Percentiles rank a stretch among this genome's conserved stretches.
Evolutionary conservation across 768 basidiomycete genomes (phyloP).

Genomic region (Serendipita sp.): DNA sequence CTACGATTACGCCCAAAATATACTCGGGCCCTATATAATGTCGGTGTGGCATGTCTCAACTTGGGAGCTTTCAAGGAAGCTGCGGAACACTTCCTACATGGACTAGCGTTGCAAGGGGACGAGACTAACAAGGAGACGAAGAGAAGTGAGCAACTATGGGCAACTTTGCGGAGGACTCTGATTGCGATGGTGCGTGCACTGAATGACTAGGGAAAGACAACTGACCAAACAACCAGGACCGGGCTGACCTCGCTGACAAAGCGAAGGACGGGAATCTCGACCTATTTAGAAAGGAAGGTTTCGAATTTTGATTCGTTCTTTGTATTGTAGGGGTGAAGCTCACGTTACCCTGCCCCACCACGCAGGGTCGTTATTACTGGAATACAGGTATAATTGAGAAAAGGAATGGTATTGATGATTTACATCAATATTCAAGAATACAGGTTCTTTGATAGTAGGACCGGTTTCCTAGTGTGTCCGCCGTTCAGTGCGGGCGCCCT

Average conservation of each 20-base stretch:
- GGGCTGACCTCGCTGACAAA: constrained; percentile 63
- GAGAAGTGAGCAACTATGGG: constrained; percentile 78
- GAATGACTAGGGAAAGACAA: not conserved
- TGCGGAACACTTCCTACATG: constrained; percentile 85
- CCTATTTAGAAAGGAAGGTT: constrained; percentile 64
- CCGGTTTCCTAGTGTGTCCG: too few species aligned
- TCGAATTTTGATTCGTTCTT: constrained; percentile 52
- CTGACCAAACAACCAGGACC: constrained; percentile 34
- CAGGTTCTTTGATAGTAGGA: too few species aligned
- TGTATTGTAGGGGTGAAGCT: not conserved
- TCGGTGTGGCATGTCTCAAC: constrained; percentile 96
- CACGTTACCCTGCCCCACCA: too few species aligned
- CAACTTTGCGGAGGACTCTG: constrained; percentile 70
- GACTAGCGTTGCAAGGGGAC: constrained; percentile 46
- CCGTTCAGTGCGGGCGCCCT: too few species aligned
- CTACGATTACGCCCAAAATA: constrained; percentile 84
- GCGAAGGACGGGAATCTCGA: constrained; percentile 52
- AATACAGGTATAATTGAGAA: too few species aligned
- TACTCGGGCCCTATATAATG: constrained; percentile 93
- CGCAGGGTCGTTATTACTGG: too few species aligned
- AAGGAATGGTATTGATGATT: too few species aligned
- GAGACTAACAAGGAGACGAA: constrained; percentile 29
- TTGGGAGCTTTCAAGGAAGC: constrained; percentile 92
- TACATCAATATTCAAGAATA: too few species aligned
- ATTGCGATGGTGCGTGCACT: constrained; percentile 48